Base-by-base conservation (phyloP, 2,329 filamentous ascomycete species). In the Colletotrichum zoysiae region DNA sequence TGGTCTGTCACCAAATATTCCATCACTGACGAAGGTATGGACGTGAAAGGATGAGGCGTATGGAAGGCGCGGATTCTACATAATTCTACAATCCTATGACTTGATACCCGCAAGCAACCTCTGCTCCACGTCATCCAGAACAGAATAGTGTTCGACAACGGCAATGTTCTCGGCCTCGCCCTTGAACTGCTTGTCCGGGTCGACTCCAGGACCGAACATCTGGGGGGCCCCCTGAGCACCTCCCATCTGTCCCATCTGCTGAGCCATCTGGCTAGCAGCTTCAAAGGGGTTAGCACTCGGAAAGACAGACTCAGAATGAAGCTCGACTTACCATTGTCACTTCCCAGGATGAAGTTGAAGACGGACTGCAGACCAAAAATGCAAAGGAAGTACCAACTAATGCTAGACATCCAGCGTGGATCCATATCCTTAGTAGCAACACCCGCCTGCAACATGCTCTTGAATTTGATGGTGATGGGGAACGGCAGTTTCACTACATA, bases 361-460 rank as follows among this genome's bases (percentile, higher is more conserved):
- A 99, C 95, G 66, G 95, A 94, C 82, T 98, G 95, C 70, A 99
- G 86, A 58, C 97, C 96, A 80, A 99, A 98, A 74, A 99, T 91
- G 78, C 97, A 98, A 76, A 99, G 85, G 80, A 99, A 98, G 85
- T 99, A 99, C 95, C 96, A 99, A 72, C 95, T 97, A 82, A 99
- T 91, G 82, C 95, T 97, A 0, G 95, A 98, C 84, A 99, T 97
- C 96, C 96, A 99, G 82, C 95, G 90, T 14, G 97, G 96, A 79
- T 99, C 97, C 85, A 99, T 91, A 81, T 99, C 96, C 78, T 92
- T 92, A 35, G 97, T 99, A 74, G 95, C 95, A 56, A 99, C 95
- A 77, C 96, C 96, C 53, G 95, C 95, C 84, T 99, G 96, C 65
- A 99, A 88, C 96, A 99, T 99, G 76, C 94, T 96, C 88, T 99